A percentile compares a stretch with the other conserved stretches of the same genome.
phyloP scores from a whole-genome alignment of 257 asterid genomes.

The Ligustrum vulgare region DNA sequence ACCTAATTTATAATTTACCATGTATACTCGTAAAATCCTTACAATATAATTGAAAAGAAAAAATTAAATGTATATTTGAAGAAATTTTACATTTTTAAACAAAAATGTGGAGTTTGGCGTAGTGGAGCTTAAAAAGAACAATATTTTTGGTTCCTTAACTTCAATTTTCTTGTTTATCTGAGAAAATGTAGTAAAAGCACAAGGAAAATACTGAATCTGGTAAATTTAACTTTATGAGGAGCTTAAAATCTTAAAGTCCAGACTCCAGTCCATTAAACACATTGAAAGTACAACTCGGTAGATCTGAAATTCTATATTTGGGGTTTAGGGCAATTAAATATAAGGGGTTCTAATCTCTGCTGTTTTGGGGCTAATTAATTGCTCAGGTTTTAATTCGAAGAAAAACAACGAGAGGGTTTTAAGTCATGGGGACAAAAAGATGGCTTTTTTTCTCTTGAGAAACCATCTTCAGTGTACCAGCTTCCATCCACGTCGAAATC shows the following conservation, averaged over 20 bases:
- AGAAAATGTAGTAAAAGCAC: background rate
- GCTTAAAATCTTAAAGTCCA: conserved; percentile 14
- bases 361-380: conserved; percentile 28
- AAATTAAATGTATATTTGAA: conserved; percentile 1
- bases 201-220: background rate
- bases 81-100: background rate
- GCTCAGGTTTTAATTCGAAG: conserved; percentile 74
- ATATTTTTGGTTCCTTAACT: too few relatives aligned
- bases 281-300: conserved; percentile 1
- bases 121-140: conserved; percentile 12
- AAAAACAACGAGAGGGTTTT: conserved; percentile 46
- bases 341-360: conserved; percentile 27
- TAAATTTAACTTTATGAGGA: background rate
- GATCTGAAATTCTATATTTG: background rate
- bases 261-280: background rate
- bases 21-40: too few relatives aligned
- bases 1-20: too few relatives aligned
- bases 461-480: conserved; percentile 45
- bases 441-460: conserved; percentile 39
- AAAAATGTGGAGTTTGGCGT: conserved; percentile 24
- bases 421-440: conserved; percentile 53
- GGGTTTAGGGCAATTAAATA: background rate
- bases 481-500: conserved; percentile 38
- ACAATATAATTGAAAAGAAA: too few relatives aligned
- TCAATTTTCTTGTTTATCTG: background rate